Percentiles rank a stretch among this genome's conserved stretches.
Conservation (phyloP, 2,329 filamentous ascomycete genomes). For the Neonectria hederae region DNA sequence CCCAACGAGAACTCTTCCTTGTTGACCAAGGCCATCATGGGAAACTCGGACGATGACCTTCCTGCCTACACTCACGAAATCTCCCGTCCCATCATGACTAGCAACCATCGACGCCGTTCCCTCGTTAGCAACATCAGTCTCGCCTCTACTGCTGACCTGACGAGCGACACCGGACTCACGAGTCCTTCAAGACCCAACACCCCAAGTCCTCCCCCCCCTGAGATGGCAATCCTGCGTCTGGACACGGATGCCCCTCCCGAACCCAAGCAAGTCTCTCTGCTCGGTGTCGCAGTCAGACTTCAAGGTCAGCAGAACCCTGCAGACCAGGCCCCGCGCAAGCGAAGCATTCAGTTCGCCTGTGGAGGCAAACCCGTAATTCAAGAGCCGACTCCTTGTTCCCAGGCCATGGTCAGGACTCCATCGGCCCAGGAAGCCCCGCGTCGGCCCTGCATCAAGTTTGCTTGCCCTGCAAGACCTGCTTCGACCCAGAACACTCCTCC, state of each 20-base stretch:
- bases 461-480: slow-evolving; percentile 68
- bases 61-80: slow-evolving; percentile 47
- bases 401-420: slow-evolving; percentile 46
- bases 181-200: slow-evolving; percentile 89
- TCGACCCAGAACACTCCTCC: slow-evolving; percentile 53
- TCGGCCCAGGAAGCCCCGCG: slow-evolving; percentile 54
- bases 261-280: slow-evolving; percentile 39
- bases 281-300: slow-evolving; percentile 36
- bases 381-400: slow-evolving; percentile 50
- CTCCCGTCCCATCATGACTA: slow-evolving; percentile 42
- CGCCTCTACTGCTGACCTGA: slow-evolving; percentile 87
- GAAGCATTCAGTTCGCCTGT: slow-evolving; percentile 93
- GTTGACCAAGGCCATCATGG: slow-evolving; percentile 84
- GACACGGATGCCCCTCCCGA: slow-evolving; percentile 44
- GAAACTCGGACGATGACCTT: slow-evolving; percentile 67
- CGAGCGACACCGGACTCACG: slow-evolving; percentile 92
- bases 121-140: slow-evolving; percentile 83
- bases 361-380: slow-evolving; percentile 66
- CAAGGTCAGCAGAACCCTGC: slow-evolving; percentile 53
- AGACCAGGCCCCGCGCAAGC: slow-evolving; percentile 67
- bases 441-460: slow-evolving; percentile 78
- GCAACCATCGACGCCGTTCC: slow-evolving; percentile 64
- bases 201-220: slow-evolving; percentile 84
- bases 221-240: slow-evolving; percentile 59
- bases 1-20: slow-evolving; percentile 77